Base-by-base conservation (phyloP, 352 stramenopile species). In the Saprolegnia parasitica region DNA sequence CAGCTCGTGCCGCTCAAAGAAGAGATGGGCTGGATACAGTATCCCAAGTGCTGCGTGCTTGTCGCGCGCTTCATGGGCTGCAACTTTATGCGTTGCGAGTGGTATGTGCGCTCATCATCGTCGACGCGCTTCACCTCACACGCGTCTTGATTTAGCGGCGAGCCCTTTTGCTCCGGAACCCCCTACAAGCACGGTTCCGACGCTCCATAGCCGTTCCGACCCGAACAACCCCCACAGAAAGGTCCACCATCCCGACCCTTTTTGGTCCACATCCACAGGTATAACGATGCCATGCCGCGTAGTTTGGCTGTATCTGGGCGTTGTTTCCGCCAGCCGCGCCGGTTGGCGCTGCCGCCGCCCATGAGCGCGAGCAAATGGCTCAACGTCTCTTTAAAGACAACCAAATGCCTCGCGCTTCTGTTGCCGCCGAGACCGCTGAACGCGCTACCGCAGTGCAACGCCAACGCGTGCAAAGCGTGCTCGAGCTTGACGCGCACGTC, bases 71-170 rank as follows among this genome's bases (percentile, higher is more conserved):
- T 21, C 0, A 21, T 11, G 13, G 62, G 62, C 23, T 68, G 62
- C 40, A 24, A 54, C n/a, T 47, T 57, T 32, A 68, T 68, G n/a
- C n/a, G 32, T 26, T 68, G 62, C 35, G 35, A 26, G n/a, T 68
- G 62, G 62, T 68, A 60, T n/a, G 4, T 60, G 3, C 3, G 4
- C 13, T 42, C 11, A 2, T 16, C 35, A 60, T 60, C 35, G n/a
- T 55, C n/a, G n/a, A n/a, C n/a, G n/a, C n/a, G n/a, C n/a, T n/a
- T 35, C 2, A 35, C 29, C 29, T 35, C 52, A 60, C 13, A 13
- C 3, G 42, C 42, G 1, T 49, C 13, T 49, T n/a, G 18, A 49
- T 24, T 16, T 60, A 60, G 52, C 20, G 52, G 52, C 35, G 52
- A 60, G 9, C 52, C 4, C 35, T 60, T 60, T 60, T 60, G 52